phyloP scores from a whole-genome alignment of 805 yeast species.

The Kodamaea lidongshanica region DNA sequence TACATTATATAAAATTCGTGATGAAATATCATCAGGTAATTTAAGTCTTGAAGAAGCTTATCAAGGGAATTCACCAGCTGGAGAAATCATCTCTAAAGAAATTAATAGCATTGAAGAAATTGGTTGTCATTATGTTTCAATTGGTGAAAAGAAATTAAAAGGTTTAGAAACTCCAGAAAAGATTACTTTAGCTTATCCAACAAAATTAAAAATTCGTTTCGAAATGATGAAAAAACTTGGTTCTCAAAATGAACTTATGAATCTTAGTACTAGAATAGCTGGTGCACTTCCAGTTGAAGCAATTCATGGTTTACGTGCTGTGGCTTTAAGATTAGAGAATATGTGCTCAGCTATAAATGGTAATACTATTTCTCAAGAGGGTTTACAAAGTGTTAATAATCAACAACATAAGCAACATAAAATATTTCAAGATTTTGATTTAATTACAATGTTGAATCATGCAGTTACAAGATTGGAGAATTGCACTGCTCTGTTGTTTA shows the following conservation, averaged over 20 bases:
- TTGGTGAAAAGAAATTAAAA: slow-evolving; percentile 86
- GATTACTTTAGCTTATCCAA: slow-evolving; percentile 74
- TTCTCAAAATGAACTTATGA: slow-evolving; percentile 18
- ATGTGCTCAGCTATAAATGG: slow-evolving; percentile 48
- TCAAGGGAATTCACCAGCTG: slow-evolving; percentile 43
- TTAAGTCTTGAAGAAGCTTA: slow-evolving; percentile 34
- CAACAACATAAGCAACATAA: slow-evolving; percentile 16
- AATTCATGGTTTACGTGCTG: slow-evolving; percentile 46
- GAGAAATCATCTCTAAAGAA: slow-evolving; percentile 58
- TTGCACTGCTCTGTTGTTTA: slow-evolving; percentile 33
- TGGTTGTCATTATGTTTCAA: slow-evolving; percentile 60
- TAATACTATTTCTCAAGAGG: slow-evolving; percentile 25
- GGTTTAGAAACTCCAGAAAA: slow-evolving; percentile 92
- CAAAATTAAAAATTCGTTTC: slow-evolving; percentile 53
- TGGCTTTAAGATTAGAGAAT: slow-evolving; percentile 54
- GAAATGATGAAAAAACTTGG: slow-evolving; percentile 32
- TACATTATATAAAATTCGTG: slow-evolving; percentile 46
- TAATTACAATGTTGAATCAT: slow-evolving; percentile 55
- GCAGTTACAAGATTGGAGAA: slow-evolving; percentile 65
- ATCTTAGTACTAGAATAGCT: slow-evolving; percentile 27
- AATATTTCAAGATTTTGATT: slow-evolving; percentile 33
- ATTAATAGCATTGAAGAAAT: slow-evolving; percentile 55
- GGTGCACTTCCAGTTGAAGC: slow-evolving; percentile 40
- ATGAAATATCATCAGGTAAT: slow-evolving; percentile 26
- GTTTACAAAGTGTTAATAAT: slow-evolving; percentile 23